phyloP scores from a whole-genome alignment of 2,329 filamentous ascomycete species.

The Aspergillus vadensis region DNA sequence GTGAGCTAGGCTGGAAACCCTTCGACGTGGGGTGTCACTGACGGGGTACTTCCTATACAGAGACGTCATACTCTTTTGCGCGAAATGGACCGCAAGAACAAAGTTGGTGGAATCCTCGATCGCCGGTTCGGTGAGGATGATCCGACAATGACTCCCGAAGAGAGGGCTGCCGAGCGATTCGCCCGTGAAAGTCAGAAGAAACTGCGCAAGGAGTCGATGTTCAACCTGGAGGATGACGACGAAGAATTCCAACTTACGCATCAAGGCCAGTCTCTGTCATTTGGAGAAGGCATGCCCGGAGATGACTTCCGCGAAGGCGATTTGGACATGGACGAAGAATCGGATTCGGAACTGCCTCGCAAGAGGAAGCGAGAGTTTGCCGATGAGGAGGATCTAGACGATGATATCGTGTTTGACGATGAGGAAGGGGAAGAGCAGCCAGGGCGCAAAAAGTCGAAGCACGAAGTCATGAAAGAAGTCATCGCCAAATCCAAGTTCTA shows the following conservation, averaged over 20 bases:
- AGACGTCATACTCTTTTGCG: slow-evolving; percentile 80
- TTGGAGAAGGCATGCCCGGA: slow-evolving; percentile 56
- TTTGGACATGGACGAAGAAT: slow-evolving; percentile 62
- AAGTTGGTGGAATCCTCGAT: slow-evolving; percentile 89
- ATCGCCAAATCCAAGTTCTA: slow-evolving; percentile 96
- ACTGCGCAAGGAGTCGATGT: slow-evolving; percentile 76
- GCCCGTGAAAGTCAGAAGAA: slow-evolving; percentile 80
- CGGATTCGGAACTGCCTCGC: slow-evolving; percentile 54
- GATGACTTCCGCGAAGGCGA: slow-evolving; percentile 84
- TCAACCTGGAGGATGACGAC: slow-evolving; percentile 86
- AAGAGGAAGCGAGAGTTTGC: slow-evolving; percentile 54
- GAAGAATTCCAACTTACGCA: slow-evolving; percentile 76
- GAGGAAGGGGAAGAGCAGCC: slow-evolving; percentile 62
- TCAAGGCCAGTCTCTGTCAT: slow-evolving; percentile 71
- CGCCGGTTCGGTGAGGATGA: slow-evolving; percentile 95
- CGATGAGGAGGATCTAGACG: slow-evolving; percentile 31
- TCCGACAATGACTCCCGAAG: slow-evolving; percentile 87
- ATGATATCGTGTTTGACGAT: slow-evolving; percentile 37
- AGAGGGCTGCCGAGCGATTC: slow-evolving; percentile 88
- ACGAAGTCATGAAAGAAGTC: slow-evolving; percentile 96
- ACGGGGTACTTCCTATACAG: slow-evolving; percentile 42
- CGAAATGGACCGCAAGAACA: slow-evolving; percentile 86
- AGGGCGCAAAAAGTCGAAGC: slow-evolving; percentile 88
- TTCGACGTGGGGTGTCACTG: slow-evolving; percentile 10
- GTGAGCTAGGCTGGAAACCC: slow-evolving; percentile 48